Percentiles rank a stretch among this genome's conserved stretches.
Evolutionary conservation across 2,329 filamentous ascomycete genomes (phyloP).

Genomic region (Colletotrichum sp.): DNA sequence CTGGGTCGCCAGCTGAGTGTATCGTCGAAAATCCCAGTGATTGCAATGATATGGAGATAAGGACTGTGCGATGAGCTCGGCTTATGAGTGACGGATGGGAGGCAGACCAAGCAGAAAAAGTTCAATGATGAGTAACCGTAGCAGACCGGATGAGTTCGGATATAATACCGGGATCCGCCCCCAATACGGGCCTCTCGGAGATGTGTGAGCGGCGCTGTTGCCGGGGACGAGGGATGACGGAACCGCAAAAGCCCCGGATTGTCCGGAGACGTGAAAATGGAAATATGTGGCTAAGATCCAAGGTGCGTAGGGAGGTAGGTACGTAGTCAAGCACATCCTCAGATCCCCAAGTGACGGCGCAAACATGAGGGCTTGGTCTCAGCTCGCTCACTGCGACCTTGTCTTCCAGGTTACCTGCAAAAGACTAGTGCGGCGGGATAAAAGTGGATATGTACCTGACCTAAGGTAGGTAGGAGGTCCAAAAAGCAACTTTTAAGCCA

Average conservation of each 20-base stretch:
- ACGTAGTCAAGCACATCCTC: background rate
- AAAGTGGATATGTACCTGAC: background rate
- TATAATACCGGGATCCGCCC: background rate
- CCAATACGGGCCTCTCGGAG: background rate
- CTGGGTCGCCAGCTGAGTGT: background rate
- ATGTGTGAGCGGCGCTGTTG: background rate
- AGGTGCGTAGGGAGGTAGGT: background rate
- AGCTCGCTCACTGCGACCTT: background rate
- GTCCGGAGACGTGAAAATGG: background rate
- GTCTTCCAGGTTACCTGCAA: background rate
- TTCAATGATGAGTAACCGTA: background rate
- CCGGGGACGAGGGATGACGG: background rate
- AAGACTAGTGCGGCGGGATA: background rate
- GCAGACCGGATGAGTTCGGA: background rate
- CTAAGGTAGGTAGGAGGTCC: background rate
- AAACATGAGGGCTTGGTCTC: background rate
- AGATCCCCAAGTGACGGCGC: background rate
- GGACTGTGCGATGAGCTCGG: background rate
- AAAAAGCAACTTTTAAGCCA: background rate
- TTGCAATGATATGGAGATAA: background rate
- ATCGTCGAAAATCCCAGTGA: background rate
- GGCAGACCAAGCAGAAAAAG: background rate
- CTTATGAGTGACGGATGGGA: background rate
- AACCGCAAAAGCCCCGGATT: background rate
- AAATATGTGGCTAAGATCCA: background rate